Percentiles rank a stretch among this genome's conserved stretches.
phyloP scores from a whole-genome alignment of 2,329 filamentous ascomycete genomes.

The Stenocarpella maydis region DNA sequence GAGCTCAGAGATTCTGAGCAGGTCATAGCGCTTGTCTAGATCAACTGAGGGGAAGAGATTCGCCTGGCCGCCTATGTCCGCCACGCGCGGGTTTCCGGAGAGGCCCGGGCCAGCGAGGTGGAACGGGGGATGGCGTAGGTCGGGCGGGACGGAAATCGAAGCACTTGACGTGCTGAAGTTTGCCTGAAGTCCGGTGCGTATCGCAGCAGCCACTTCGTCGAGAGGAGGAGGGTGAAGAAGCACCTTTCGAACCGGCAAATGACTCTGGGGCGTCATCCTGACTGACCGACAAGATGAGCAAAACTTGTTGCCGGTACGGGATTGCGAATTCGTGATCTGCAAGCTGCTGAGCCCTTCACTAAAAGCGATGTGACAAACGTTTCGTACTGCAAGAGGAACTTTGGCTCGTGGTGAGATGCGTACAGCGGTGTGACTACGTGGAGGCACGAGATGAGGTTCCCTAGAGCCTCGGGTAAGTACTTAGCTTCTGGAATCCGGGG shows the following conservation, averaged over 20 bases:
- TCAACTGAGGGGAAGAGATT: slow-evolving; percentile 50
- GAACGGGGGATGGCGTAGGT: slow-evolving; percentile 49
- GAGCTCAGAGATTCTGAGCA: slow-evolving; percentile 43
- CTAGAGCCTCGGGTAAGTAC: background rate
- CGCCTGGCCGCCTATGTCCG: slow-evolving; percentile 53
- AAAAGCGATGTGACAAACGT: background rate
- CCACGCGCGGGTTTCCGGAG: slow-evolving; percentile 48
- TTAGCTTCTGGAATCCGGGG: background rate
- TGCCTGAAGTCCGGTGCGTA: background rate
- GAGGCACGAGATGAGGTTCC: background rate
- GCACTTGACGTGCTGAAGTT: background rate
- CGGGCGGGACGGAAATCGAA: slow-evolving; percentile 38
- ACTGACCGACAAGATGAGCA: no score
- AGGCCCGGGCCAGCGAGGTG: slow-evolving; percentile 50
- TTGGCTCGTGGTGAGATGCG: background rate
- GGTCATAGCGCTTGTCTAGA: slow-evolving; percentile 45
- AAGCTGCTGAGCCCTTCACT: background rate
- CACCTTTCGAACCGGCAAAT: background rate
- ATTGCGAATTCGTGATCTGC: background rate
- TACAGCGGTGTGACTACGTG: background rate
- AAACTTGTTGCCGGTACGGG: no score
- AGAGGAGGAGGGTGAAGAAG: background rate
- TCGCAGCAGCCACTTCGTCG: background rate
- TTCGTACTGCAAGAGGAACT: background rate
- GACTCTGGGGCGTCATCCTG: background rate